phyloP scores from a whole-genome alignment of 169 alveolate genomes.

The Plasmodium vivax region DNA sequence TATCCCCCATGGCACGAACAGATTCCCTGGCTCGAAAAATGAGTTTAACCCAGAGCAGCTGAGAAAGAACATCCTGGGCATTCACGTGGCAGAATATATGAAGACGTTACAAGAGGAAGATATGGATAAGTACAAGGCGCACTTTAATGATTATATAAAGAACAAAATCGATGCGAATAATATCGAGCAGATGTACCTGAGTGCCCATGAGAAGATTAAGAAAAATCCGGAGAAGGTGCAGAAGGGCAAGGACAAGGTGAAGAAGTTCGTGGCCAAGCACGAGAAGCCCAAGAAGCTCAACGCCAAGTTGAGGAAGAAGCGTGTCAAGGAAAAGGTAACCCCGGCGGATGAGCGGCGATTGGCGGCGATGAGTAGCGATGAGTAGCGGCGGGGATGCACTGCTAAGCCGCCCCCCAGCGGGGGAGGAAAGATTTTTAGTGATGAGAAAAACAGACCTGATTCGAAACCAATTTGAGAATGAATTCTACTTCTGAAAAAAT shows the following conservation, averaged over 20 bases:
- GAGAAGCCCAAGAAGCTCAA: constrained; percentile 91
- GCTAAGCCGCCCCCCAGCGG: too few relatives aligned
- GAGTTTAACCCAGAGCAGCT: constrained; percentile 98
- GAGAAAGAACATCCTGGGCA: constrained; percentile 98
- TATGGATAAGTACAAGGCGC: constrained; percentile 95
- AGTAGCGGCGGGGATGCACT: too few relatives aligned
- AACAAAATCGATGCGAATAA: constrained; percentile 93
- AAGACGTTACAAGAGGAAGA: constrained; percentile 96
- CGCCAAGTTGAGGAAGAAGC: constrained; percentile 92
- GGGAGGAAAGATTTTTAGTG: constrained; percentile 37
- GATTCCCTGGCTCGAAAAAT: constrained; percentile 98
- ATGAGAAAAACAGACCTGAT: constrained; percentile 74
- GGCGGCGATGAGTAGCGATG: neutral
- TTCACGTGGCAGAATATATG: constrained; percentile 98
- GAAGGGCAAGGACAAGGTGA: constrained; percentile 88
- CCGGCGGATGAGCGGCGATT: neutral
- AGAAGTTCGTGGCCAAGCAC: constrained; percentile 92
- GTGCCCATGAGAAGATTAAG: constrained; percentile 97
- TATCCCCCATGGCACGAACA: constrained; percentile 98
- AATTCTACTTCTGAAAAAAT: constrained; percentile 38
- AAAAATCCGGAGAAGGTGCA: constrained; percentile 93
- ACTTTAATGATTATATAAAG: constrained; percentile 96
- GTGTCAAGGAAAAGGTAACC: constrained; percentile 92
- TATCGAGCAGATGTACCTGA: constrained; percentile 96
- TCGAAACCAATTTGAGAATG: constrained; percentile 73